Evolutionary conservation across 371 early-diverging fungal species (phyloP), one percentile per base, ranked within the genome.

Genomic region (Mortierella sp.): DNA sequence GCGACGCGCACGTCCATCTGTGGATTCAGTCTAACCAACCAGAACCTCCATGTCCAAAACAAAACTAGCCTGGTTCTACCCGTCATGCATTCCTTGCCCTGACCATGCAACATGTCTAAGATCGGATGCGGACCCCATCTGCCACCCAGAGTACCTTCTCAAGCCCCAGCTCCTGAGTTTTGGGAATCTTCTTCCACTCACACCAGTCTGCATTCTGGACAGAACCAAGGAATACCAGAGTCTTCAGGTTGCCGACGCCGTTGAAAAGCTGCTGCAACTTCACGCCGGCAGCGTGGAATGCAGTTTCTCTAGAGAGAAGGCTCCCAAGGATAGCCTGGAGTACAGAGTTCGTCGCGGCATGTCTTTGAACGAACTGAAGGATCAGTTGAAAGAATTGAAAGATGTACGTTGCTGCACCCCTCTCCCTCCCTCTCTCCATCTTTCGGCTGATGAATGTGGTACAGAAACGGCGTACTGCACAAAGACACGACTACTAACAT

Each of bases 1-100:
- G n/a, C n/a, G n/a, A n/a, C 34, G 10, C 34, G 7, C 4, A 34
- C 34, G 34, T 34, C 10, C 34, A 7, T 4, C 4, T 34, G 34
- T 34, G 34, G 34, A 34, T 7, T 34, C n/a, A n/a, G n/a, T 4
- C 10, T 34, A 7, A 7, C 34, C 10, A 34, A 34, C 34, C 10
- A 34, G 34, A 34, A 34, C 7, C 10, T 34, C 7, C 34, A 7
- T 34, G 7, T 34, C n/a, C 34, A 34, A 7, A 34, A 7, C 10
- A 10, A 4, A 4, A 34, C 28, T 57, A 63, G 67, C 59, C 22
- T 73, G 67, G 73, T 63, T 55, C 44, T 69, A 64, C 19, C 77
- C 77, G 0, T 55, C 54, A 7, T 76, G 77, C 59, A 76, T 76
- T 21, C 77, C 77, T 27, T 76, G 77, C 31, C 77, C 77, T 3